A percentile compares a stretch with the other conserved stretches of the same genome.
phyloP scores from a whole-genome alignment of 306 rosid genomes.

The Prunus mira region DNA sequence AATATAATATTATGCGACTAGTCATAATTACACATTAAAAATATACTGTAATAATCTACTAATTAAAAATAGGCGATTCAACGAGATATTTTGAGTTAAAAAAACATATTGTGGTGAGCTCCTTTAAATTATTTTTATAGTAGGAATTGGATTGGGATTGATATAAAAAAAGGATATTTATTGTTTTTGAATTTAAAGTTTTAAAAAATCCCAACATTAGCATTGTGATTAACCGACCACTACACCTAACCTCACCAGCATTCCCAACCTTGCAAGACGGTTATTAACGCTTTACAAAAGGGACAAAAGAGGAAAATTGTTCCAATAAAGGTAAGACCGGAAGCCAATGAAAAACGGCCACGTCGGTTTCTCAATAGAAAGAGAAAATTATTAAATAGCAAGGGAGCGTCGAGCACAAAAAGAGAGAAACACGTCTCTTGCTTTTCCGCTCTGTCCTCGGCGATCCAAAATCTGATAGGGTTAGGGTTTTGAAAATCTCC shows the following conservation, averaged over 20 bases:
- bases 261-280: conserved; percentile 22
- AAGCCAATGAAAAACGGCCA: conserved; percentile 39
- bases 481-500: conserved; percentile 49
- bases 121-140: too few relatives aligned
- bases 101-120: too few relatives aligned
- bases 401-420: conserved; percentile 21
- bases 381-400: conserved; percentile 32
- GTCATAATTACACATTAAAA: too few relatives aligned
- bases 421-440: conserved; percentile 35
- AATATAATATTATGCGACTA: neutral
- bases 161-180: neutral
- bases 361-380: conserved; percentile 34
- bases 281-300: conserved; percentile 10
- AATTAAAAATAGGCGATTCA: too few relatives aligned
- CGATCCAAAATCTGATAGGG: conserved; percentile 54
- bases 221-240: conserved; percentile 14
- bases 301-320: conserved; percentile 35
- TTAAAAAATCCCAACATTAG: neutral
- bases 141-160: neutral
- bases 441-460: conserved; percentile 43
- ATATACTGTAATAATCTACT: too few relatives aligned
- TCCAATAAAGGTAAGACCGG: neutral
- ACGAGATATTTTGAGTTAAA: too few relatives aligned
- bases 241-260: conserved; percentile 4
- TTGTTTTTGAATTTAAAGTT: neutral